Base-by-base conservation (phyloP, 805 yeast genomes). In the Lipomyces orientalis region DNA sequence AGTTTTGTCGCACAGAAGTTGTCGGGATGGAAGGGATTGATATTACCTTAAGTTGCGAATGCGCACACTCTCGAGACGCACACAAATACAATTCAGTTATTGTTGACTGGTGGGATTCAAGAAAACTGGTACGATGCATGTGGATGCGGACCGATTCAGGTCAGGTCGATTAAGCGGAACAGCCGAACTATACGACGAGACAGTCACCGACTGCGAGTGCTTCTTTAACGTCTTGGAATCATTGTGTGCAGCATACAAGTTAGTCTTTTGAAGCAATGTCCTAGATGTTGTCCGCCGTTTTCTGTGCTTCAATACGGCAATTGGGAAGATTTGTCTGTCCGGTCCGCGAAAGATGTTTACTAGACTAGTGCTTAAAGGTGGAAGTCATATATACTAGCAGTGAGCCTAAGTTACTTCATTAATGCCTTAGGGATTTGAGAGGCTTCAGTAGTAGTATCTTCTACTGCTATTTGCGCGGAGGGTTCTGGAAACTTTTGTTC, bases 1-100 rank as follows among this genome's bases (percentile, higher is more conserved):
- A 89, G 94, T 37, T 87, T 91, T 72, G 87, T 90, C 64, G 93
- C 96, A 2, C 96, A 90, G 77, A 83, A 73, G 62, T 25, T 67
- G 56, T 67, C 71, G 33, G 71, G 71, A 22, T 67, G 69, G 71
- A 64, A 64, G 56, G 68, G 71, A 4, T 37, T 67, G 54, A 64
- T 67, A 16, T 57, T 25, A 34, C 55, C 34, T 52, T 43, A 43
- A n/a, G 49, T 43, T 43, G 19, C 22, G 10, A n/a, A n/a, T 43
- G 5, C 19, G 16, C 9, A 43, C n/a, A 16, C 22, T 43, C 22
- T 6, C 2, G 8, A 43, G 22, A 16, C 22, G 3, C 49, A 16
- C 49, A 19, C 49, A n/a, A 16, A n/a, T 43, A 19, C 49, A 16
- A 16, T 43, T 16, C 1, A 43, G 25, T 3, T 43, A 43, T 43